phyloP scores from a whole-genome alignment of 768 basidiomycete species.

The Russula vinacea region DNA sequence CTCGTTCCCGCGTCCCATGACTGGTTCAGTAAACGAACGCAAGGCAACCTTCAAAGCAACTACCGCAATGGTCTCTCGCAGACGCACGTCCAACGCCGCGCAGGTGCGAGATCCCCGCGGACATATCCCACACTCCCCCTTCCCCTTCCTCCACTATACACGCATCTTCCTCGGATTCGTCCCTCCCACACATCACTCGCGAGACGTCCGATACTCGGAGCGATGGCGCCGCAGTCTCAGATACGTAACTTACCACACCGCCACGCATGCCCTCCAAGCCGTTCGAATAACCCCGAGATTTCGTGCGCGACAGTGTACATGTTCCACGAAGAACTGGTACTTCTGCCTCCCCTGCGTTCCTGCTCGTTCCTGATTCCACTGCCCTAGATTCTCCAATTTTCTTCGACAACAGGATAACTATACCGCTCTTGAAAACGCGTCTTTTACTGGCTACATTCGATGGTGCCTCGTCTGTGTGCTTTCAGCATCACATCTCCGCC shows the following conservation, averaged over 20 bases:
- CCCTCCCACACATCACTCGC: too few relatives aligned
- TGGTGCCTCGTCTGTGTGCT: conserved; percentile 66
- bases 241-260: too few relatives aligned
- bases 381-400: conserved; percentile 77
- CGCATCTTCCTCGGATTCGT: too few relatives aligned
- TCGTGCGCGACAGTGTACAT: conserved; percentile 99
- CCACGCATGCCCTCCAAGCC: conserved; percentile 36
- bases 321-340: conserved; percentile 92
- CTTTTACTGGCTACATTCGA: conserved; percentile 94
- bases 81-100: too few relatives aligned
- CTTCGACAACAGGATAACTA: conserved; percentile 95
- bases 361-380: conserved; percentile 7
- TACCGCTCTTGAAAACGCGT: conserved; percentile 97
- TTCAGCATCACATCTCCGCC: conserved; percentile 90
- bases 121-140: too few relatives aligned
- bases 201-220: too few relatives aligned
- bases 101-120: too few relatives aligned
- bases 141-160: too few relatives aligned
- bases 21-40: conserved; percentile 47
- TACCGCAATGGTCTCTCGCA: too few relatives aligned
- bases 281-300: conserved; percentile 93
- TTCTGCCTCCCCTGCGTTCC: conserved; percentile 32
- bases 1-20: conserved; percentile 42
- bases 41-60: too few relatives aligned
- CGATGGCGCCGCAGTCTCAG: too few relatives aligned